Evolutionary conservation across 2,329 filamentous ascomycete species (phyloP).

Genomic region (Magnaporthiopsis rhizophila): DNA sequence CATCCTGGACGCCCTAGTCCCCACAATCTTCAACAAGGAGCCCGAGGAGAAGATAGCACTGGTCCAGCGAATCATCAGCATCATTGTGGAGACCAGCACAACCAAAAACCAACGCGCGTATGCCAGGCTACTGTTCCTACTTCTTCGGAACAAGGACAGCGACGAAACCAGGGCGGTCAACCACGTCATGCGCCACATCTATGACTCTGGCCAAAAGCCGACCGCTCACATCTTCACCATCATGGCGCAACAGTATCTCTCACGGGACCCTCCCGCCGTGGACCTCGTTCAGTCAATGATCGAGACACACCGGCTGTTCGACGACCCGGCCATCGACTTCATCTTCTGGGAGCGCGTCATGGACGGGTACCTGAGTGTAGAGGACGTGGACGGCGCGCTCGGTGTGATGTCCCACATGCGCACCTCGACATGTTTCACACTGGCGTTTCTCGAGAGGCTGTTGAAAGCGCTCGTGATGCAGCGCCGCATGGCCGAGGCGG

Average conservation of each 20-base stretch:
- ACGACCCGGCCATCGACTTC: slow-evolving; percentile 36
- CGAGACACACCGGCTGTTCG: slow-evolving; percentile 40
- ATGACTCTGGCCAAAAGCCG: slow-evolving; percentile 34
- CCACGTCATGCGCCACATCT: slow-evolving; percentile 57
- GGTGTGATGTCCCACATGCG: slow-evolving; percentile 35
- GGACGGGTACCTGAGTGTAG: slow-evolving; percentile 52
- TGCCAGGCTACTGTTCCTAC: background rate
- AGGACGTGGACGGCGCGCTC: slow-evolving; percentile 42
- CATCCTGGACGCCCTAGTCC: slow-evolving; percentile 43
- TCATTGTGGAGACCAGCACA: slow-evolving; percentile 31
- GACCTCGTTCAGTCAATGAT: slow-evolving; percentile 53
- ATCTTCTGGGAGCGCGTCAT: slow-evolving; percentile 65
- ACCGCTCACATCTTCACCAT: slow-evolving; percentile 66
- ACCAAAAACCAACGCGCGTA: background rate
- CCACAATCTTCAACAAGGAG: slow-evolving; percentile 25
- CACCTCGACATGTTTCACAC: slow-evolving; percentile 25
- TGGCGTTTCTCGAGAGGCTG: slow-evolving; percentile 34
- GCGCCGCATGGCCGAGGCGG: slow-evolving; percentile 16
- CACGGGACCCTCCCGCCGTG: slow-evolving; percentile 48
- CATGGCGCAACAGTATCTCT: slow-evolving; percentile 60
- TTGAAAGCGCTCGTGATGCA: slow-evolving; percentile 22
- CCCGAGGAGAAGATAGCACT: slow-evolving; percentile 41
- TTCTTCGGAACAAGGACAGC: slow-evolving; percentile 11
- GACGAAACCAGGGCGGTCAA: slow-evolving; percentile 43
- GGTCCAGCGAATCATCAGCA: slow-evolving; percentile 48